A percentile compares a stretch with the other conserved stretches of the same genome.
Evolutionary conservation across 2,329 filamentous ascomycete species (phyloP).

Genomic region (Eurotiales sp.): DNA sequence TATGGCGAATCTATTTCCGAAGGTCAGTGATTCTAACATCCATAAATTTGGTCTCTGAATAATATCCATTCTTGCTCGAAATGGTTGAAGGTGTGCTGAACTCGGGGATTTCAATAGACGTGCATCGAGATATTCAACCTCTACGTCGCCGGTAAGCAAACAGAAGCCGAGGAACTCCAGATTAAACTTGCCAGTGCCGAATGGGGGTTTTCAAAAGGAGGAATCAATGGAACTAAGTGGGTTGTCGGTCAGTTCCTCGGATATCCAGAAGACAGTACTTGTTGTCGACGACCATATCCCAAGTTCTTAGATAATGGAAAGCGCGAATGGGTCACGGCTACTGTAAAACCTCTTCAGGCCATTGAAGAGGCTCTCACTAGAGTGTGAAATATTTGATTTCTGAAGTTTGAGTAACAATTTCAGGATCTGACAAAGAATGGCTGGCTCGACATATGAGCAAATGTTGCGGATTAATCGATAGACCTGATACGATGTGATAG

Average conservation of each 20-base stretch:
- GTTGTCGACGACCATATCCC: constrained; percentile 55
- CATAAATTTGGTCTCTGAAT: not conserved
- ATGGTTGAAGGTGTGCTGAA: not conserved
- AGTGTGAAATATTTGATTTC: not conserved
- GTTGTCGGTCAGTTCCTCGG: constrained; percentile 53
- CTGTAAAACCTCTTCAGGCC: constrained; percentile 9
- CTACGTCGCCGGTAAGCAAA: constrained; percentile 44
- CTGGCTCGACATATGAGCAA: too few relatives aligned
- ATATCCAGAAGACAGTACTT: constrained; percentile 50
- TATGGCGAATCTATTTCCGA: constrained; percentile 61
- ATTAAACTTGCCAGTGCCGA: constrained; percentile 51
- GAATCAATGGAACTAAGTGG: constrained; percentile 61
- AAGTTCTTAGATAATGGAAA: constrained; percentile 45
- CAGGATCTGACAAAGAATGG: too few relatives aligned
- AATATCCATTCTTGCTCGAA: not conserved
- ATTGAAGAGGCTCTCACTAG: constrained; percentile 2
- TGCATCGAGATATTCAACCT: constrained; percentile 51
- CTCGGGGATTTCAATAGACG: constrained; percentile 17
- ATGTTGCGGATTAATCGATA: too few relatives aligned
- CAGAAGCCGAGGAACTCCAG: constrained; percentile 50
- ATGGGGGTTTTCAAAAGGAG: constrained; percentile 56
- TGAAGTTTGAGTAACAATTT: too few relatives aligned
- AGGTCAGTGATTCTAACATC: constrained; percentile 22
- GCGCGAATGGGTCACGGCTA: constrained; percentile 39
- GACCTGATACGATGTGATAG: not conserved